phyloP scores from a whole-genome alignment of 176 grass and related monocot species.

The Aegilops tauschii region DNA sequence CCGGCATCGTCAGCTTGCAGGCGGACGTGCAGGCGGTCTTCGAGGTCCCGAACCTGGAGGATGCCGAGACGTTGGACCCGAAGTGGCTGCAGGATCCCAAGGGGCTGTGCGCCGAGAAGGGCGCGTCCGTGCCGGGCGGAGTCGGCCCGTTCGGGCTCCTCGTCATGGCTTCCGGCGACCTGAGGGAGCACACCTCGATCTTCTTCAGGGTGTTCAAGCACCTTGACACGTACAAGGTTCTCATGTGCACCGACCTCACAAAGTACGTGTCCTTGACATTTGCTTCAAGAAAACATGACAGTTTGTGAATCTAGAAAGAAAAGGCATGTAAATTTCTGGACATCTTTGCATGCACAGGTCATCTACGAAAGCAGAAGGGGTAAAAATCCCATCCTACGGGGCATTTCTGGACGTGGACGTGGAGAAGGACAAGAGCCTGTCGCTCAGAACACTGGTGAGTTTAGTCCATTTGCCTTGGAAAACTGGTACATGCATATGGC shows the following conservation, averaged over 20 bases:
- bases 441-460: conserved; percentile 76
- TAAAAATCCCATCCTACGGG: conserved; percentile 65
- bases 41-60: conserved; percentile 36
- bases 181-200: conserved; percentile 55
- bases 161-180: conserved; percentile 50
- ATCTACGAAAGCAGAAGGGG: conserved; percentile 16
- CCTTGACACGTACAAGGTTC: conserved; percentile 26
- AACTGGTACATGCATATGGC: too few relatives aligned
- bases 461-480: background rate
- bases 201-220: conserved; percentile 70
- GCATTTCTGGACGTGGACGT: conserved; percentile 63
- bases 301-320: too few relatives aligned
- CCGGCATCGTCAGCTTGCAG: conserved; percentile 46
- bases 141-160: conserved; percentile 72
- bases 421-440: conserved; percentile 41
- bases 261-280: background rate
- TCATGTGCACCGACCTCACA: conserved; percentile 70
- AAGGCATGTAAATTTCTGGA: too few relatives aligned
- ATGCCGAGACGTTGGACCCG: conserved; percentile 39
- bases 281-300: background rate
- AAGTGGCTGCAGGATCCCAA: conserved; percentile 45
- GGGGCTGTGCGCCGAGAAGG: conserved; percentile 45
- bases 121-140: conserved; percentile 44
- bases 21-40: conserved; percentile 63
- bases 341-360: conserved; percentile 21